Evolutionary conservation across 345 rosid genomes (phyloP).

Genomic region (Dipteronia sinensis): DNA sequence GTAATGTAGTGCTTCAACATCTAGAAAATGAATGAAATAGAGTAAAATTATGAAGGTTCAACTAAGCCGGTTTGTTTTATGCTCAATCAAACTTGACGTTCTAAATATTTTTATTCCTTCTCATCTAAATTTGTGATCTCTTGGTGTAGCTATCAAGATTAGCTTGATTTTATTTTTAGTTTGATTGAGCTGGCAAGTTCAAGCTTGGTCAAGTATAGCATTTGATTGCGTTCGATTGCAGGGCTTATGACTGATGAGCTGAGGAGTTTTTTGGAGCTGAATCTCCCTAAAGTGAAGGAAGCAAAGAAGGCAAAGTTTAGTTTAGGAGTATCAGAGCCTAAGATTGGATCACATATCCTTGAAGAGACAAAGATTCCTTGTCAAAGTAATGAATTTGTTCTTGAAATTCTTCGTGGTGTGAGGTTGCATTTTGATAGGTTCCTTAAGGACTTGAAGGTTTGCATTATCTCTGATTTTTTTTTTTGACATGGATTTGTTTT

Average conservation of each 20-base stretch:
- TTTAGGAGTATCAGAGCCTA: conserved; percentile 84
- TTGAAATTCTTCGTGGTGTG: conserved; percentile 87
- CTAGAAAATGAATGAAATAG: background rate
- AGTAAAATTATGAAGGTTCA: background rate
- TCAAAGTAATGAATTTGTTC: conserved; percentile 82
- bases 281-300: conserved; percentile 84
- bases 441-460: conserved; percentile 91
- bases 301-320: conserved; percentile 79
- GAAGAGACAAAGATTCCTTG: conserved; percentile 84
- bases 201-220: background rate
- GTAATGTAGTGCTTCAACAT: background rate
- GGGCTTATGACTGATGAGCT: conserved; percentile 84
- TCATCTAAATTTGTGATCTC: background rate
- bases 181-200: background rate
- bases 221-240: conserved; percentile 11
- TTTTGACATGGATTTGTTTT: background rate
- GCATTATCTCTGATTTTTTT: conserved; percentile 13
- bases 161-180: background rate
- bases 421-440: conserved; percentile 79
- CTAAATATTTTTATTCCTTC: background rate
- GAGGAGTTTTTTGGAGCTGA: conserved; percentile 81
- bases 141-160: background rate
- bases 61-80: too few relatives aligned
- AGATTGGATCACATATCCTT: conserved; percentile 78
- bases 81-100: too few relatives aligned